Conservation (phyloP, 2,329 filamentous ascomycete genomes). For the Aspergillus costaricaensis region DNA sequence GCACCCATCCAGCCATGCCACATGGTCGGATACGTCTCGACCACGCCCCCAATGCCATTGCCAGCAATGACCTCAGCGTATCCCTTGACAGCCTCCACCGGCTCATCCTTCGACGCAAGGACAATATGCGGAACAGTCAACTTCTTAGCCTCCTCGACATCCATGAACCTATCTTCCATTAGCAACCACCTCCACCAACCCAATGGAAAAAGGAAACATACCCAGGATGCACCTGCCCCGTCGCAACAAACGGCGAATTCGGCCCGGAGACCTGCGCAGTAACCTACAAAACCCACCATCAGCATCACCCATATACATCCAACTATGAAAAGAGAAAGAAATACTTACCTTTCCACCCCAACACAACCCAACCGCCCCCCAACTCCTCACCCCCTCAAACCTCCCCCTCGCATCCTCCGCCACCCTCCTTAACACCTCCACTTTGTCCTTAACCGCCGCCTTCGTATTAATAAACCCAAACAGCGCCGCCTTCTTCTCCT, state of each 20-base stretch:
- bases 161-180: constrained; percentile 34
- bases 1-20: constrained; percentile 76
- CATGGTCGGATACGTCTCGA: constrained; percentile 68
- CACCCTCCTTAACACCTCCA: constrained; percentile 35
- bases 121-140: constrained; percentile 64
- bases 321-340: too few relatives aligned
- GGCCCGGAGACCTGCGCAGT: constrained; percentile 49
- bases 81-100: constrained; percentile 52
- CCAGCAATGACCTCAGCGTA: constrained; percentile 55
- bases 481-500: constrained; percentile 64
- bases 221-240: constrained; percentile 41
- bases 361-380: constrained; percentile 67
- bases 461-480: constrained; percentile 57
- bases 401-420: constrained; percentile 53
- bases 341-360: constrained; percentile 69
- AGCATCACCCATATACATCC: not conserved
- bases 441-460: constrained; percentile 33
- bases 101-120: constrained; percentile 68
- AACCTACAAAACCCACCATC: not conserved
- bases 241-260: constrained; percentile 55
- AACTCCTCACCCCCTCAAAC: constrained; percentile 59
- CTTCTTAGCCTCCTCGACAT: constrained; percentile 60
- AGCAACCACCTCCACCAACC: not conserved
- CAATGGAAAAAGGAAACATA: constrained; percentile 14
- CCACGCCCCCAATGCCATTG: constrained; percentile 56